These are phyloP conservation scores for Rhododendron griersonianum DNA, from an alignment of 148 eudicot genomes.

Conservation along the genomic window DNA sequence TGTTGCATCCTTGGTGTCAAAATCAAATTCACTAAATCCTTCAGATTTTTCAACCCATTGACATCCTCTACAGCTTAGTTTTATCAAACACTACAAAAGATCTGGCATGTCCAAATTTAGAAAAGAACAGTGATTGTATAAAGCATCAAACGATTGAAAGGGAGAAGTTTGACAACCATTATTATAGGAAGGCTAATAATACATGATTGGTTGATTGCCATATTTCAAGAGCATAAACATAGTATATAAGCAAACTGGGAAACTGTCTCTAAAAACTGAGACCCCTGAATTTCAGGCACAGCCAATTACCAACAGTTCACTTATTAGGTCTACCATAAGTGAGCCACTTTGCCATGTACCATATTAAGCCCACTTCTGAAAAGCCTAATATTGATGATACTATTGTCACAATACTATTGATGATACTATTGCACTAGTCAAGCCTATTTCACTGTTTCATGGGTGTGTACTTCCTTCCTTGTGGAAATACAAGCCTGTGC, in stretches of 20 bases:
- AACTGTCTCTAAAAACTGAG: background rate
- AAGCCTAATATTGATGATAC: background rate
- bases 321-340: background rate
- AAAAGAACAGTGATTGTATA: background rate
- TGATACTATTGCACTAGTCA: background rate
- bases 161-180: background rate
- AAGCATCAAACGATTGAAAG: background rate
- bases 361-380: background rate
- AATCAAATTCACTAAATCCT: background rate
- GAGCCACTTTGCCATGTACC: background rate
- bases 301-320: conserved; percentile 2
- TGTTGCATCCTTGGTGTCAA: background rate
- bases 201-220: background rate
- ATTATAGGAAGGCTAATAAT: background rate
- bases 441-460: background rate
- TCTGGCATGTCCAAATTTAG: background rate
- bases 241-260: background rate
- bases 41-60: background rate
- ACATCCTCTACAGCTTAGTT: background rate
- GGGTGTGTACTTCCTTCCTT: background rate
- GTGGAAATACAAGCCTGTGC: background rate
- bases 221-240: background rate
- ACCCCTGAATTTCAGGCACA: background rate
- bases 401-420: background rate
- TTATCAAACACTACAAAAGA: background rate